A percentile compares a stretch with the other conserved stretches of the same genome.
These are phyloP conservation scores for Syzygium oleosum DNA, from an alignment of 345 rosid genomes.

Conservation along the genomic window DNA sequence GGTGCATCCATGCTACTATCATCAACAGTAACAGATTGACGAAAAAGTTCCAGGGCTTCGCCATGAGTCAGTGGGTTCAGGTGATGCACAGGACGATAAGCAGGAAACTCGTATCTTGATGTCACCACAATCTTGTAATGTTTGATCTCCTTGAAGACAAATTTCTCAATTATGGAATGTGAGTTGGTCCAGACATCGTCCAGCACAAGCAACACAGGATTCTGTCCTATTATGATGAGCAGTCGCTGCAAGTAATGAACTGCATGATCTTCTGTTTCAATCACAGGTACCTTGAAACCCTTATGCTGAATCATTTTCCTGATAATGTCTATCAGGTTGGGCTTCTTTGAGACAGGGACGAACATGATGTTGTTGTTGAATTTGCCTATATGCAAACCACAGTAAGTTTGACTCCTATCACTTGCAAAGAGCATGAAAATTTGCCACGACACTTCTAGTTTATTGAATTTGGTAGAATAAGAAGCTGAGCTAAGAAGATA, in stretches of 20 bases:
- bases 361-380: constrained; percentile 15
- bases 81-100: background rate
- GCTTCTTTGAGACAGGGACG: constrained; percentile 4
- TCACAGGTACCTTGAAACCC: background rate
- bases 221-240: background rate
- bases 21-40: background rate
- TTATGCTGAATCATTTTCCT: background rate
- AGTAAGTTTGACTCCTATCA: background rate
- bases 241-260: background rate
- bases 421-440: background rate
- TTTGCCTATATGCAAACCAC: constrained; percentile 5
- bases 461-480: background rate
- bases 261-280: constrained; percentile 12
- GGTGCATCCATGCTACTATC: background rate
- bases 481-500: background rate
- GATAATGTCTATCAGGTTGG: constrained; percentile 4
- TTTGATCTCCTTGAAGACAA: background rate
- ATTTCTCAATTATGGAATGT: background rate
- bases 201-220: constrained; percentile 16
- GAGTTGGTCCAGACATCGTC: constrained; percentile 16
- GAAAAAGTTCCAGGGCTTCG: constrained; percentile 8
- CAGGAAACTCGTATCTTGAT: constrained; percentile 6
- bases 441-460: background rate
- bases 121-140: constrained; percentile 16
- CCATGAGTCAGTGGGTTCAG: background rate